Percentiles rank a stretch among this genome's conserved stretches.
phyloP scores from a whole-genome alignment of 352 stramenopile genomes.

The Globisporangium paroecandrum region DNA sequence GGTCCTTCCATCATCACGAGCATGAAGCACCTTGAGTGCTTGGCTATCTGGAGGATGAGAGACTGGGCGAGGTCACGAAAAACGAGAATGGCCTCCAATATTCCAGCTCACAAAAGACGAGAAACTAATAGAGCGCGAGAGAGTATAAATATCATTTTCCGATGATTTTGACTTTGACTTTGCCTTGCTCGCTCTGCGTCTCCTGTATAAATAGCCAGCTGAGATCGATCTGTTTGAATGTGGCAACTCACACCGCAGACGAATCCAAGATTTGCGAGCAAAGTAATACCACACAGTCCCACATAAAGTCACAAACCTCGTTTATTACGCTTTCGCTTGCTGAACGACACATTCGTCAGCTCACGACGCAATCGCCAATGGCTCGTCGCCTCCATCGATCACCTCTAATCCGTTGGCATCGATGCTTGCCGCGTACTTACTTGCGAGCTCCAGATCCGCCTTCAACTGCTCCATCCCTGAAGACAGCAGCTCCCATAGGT shows the following conservation, averaged over 20 bases:
- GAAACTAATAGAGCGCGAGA: background rate
- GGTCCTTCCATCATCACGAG: slow-evolving; percentile 35
- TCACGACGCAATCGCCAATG: slow-evolving; percentile 48
- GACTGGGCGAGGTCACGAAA: background rate
- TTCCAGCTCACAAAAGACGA: background rate
- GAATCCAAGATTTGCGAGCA: background rate
- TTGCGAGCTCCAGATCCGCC: slow-evolving; percentile 80
- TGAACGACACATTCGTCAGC: background rate
- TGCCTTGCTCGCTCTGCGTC: background rate
- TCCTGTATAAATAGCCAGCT: background rate
- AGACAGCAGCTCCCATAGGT: slow-evolving; percentile 83
- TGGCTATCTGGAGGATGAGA: background rate
- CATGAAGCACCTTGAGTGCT: background rate
- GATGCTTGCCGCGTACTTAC: slow-evolving; percentile 84
- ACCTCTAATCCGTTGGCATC: slow-evolving; percentile 40
- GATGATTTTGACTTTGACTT: background rate
- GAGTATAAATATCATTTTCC: slow-evolving; percentile 9
- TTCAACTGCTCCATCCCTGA: slow-evolving; percentile 89
- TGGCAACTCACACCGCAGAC: too few species aligned
- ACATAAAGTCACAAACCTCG: slow-evolving; percentile 11
- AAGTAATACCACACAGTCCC: background rate
- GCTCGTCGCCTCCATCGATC: slow-evolving; percentile 41
- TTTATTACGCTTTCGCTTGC: background rate
- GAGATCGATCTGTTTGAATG: background rate
- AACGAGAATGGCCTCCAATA: background rate